Evolutionary conservation across 768 basidiomycete species (phyloP).

Genomic region (Butyriboletus loyo): DNA sequence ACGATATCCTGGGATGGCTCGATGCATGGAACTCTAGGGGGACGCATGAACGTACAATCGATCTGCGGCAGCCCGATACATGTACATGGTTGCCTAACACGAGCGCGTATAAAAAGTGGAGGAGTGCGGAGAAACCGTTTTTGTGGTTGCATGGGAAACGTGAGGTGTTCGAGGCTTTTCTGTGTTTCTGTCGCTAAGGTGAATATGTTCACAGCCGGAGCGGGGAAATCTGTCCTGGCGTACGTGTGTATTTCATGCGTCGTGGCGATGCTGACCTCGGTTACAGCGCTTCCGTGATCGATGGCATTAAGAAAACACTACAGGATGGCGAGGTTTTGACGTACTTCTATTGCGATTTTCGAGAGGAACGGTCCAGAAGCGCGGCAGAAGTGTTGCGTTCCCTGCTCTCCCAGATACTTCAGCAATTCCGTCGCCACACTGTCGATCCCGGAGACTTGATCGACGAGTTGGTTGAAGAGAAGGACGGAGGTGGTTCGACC

Average conservation of each 20-base stretch:
- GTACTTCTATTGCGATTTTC: neutral
- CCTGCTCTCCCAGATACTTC: neutral
- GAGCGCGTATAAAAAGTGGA: neutral
- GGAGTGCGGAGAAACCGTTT: neutral
- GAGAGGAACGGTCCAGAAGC: neutral
- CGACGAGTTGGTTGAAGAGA: neutral
- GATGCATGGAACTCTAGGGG: neutral
- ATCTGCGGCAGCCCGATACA: neutral
- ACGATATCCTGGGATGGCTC: neutral
- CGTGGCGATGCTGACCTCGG: neutral
- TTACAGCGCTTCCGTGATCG: neutral
- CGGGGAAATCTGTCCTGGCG: neutral
- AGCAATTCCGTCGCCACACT: neutral
- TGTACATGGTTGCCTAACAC: neutral
- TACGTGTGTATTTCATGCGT: neutral
- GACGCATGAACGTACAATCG: neutral
- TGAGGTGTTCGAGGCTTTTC: too few species aligned
- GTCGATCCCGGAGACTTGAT: neutral
- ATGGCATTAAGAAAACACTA: neutral
- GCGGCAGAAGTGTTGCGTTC: neutral
- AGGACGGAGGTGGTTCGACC: neutral
- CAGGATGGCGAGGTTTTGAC: neutral
- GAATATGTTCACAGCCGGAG: neutral
- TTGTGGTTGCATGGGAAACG: neutral
- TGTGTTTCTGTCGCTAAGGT: neutral